Evolutionary conservation across 192 early-diverging fungal genomes (phyloP).

Genomic region (Coemansia interrupta): DNA sequence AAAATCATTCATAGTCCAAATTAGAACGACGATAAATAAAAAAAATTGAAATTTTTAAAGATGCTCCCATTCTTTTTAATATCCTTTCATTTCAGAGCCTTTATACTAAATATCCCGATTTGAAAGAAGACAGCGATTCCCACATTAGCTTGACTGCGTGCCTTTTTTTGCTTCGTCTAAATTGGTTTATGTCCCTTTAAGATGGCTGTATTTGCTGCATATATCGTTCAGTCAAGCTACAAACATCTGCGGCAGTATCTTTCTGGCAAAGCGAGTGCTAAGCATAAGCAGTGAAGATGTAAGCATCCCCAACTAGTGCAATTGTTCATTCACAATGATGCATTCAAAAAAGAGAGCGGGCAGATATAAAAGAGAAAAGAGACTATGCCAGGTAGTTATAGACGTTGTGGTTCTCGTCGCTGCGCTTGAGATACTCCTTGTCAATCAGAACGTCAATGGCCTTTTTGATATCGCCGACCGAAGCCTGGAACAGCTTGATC

Average conservation of each 20-base stretch:
- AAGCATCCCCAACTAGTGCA: no score
- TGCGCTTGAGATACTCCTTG: slow-evolving; percentile 88
- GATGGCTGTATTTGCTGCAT: not conserved
- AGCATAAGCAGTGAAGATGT: no score
- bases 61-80: no score
- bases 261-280: no score
- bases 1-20: not conserved
- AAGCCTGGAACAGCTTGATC: slow-evolving; percentile 86
- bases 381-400: slow-evolving; percentile 78
- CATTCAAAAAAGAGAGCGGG: not conserved
- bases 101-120: no score
- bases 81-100: not conserved
- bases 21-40: not conserved
- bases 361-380: not conserved
- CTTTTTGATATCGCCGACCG: slow-evolving; percentile 90
- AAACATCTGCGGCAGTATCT: no score
- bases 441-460: slow-evolving; percentile 92
- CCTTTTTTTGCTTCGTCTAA: not conserved
- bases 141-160: no score
- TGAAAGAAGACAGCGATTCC: no score
- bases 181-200: not conserved
- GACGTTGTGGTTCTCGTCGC: slow-evolving; percentile 74
- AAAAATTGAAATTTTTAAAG: no score
- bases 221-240: not conserved
- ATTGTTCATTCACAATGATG: not conserved